These are phyloP conservation scores for Boechera divaricarpa DNA, from an alignment of 345 rosid species.

Conservation along the genomic window DNA sequence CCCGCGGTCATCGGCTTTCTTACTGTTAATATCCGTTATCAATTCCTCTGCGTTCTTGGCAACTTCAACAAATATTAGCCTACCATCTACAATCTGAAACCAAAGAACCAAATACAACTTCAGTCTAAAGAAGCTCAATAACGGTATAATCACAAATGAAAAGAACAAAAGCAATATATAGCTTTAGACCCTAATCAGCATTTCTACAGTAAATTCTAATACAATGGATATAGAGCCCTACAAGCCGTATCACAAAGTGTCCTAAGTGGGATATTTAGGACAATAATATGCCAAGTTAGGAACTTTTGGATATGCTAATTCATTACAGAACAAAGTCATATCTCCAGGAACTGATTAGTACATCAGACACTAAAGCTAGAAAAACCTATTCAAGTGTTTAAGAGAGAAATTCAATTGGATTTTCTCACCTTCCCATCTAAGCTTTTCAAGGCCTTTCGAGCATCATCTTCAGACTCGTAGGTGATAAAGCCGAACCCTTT, in stretches of 20 bases:
- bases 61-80: conserved; percentile 64
- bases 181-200: not conserved
- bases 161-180: not conserved
- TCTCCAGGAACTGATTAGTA: not conserved
- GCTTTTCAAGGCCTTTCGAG: conserved; percentile 63
- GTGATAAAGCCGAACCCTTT: conserved; percentile 79
- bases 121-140: not conserved
- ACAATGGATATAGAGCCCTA: not conserved
- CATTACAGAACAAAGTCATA: not conserved
- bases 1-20: not conserved
- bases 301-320: not conserved
- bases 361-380: not conserved
- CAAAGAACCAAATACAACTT: not conserved
- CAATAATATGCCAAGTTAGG: too few species aligned
- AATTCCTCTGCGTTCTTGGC: conserved; percentile 43
- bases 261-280: too few species aligned
- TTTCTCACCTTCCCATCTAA: conserved; percentile 66
- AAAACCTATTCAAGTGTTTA: too few species aligned
- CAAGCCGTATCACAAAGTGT: too few species aligned
- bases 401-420: not conserved
- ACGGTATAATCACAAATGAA: not conserved
- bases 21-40: not conserved
- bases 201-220: not conserved
- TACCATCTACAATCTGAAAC: conserved; percentile 54
- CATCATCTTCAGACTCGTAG: conserved; percentile 60